Percentiles rank a stretch among this genome's conserved stretches.
These are phyloP conservation scores for Pleurotus eryngii DNA, from an alignment of 768 basidiomycete species.

Conservation along the genomic window DNA sequence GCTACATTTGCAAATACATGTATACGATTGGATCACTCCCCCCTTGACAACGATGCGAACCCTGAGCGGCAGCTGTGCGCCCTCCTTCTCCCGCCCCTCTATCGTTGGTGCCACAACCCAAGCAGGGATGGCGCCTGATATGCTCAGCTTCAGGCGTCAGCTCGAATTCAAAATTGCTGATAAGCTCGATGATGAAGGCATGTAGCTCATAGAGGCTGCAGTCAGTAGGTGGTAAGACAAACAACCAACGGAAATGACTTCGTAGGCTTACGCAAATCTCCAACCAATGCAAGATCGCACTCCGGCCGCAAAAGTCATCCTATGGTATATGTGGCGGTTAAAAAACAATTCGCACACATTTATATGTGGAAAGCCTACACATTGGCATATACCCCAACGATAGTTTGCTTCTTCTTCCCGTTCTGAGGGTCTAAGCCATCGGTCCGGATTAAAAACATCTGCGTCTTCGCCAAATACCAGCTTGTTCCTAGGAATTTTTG, in stretches of 20 bases:
- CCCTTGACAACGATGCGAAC: constrained; percentile 30
- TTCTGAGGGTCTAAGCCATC: constrained; percentile 31
- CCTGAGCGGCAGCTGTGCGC: constrained; percentile 34
- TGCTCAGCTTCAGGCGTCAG: constrained; percentile 30
- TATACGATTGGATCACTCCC: background rate
- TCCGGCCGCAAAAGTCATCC: constrained; percentile 23
- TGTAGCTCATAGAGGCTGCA: constrained; percentile 48
- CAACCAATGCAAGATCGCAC: constrained; percentile 24
- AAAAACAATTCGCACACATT: background rate
- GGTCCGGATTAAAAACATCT: constrained; percentile 34
- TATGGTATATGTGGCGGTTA: background rate
- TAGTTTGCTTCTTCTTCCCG: constrained; percentile 20
- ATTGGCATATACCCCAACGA: constrained; percentile 29
- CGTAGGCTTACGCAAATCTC: constrained; percentile 23
- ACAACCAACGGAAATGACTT: background rate
- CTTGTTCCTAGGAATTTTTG: constrained; percentile 18
- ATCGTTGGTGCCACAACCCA: constrained; percentile 40
- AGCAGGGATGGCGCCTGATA: constrained; percentile 34
- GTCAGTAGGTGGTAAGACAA: background rate
- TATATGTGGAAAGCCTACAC: constrained; percentile 21
- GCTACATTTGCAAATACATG: no score
- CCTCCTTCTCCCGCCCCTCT: constrained; percentile 38
- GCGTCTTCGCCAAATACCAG: constrained; percentile 41
- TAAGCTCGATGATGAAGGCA: constrained; percentile 51
- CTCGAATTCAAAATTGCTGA: constrained; percentile 51